phyloP scores from a whole-genome alignment of 208 protist genomes.

The Leishmania martiniquensis region DNA sequence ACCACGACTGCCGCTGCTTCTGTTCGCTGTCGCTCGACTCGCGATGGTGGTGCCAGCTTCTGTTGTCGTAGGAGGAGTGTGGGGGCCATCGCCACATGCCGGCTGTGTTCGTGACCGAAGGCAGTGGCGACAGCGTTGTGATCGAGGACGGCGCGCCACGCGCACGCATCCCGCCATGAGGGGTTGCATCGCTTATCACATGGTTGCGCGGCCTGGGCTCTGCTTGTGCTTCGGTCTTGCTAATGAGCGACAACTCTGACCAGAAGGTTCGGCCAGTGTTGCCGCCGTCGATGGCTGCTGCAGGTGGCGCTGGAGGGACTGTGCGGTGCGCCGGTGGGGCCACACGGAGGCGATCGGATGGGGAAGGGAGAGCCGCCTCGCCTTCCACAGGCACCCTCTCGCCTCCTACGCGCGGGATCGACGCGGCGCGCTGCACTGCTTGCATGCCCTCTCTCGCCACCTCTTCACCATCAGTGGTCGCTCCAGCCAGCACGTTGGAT shows the following conservation, averaged over 20 bases:
- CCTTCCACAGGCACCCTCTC: neutral
- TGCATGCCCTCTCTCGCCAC: neutral
- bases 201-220: neutral
- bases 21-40: neutral
- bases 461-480: neutral
- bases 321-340: neutral
- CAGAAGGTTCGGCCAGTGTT: neutral
- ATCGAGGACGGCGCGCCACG: neutral
- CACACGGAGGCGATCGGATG: neutral
- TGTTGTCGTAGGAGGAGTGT: neutral
- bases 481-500: neutral
- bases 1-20: neutral
- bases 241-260: neutral
- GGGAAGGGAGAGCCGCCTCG: neutral
- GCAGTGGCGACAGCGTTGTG: neutral
- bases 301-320: neutral
- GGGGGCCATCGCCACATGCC: constrained; percentile 4
- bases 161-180: neutral
- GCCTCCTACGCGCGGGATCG: neutral
- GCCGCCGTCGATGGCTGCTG: neutral
- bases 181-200: neutral
- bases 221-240: neutral
- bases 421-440: neutral
- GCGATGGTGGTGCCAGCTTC: neutral
- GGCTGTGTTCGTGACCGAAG: neutral